These are phyloP conservation scores for Diaporthe amygdali DNA, from an alignment of 2,329 filamentous ascomycete species.

Conservation along the genomic window DNA sequence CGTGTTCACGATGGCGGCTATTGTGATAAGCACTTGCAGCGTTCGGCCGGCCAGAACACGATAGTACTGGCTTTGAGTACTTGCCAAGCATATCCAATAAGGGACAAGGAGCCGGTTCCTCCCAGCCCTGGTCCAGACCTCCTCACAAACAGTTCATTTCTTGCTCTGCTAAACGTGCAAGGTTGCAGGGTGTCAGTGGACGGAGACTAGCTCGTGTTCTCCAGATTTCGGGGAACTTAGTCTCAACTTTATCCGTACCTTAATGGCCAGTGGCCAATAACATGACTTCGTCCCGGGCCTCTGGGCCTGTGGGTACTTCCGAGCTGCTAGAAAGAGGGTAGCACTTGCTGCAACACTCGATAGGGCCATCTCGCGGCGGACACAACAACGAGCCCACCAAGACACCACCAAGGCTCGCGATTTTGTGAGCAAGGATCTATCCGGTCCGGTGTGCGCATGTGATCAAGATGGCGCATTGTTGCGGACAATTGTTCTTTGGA, in stretches of 20 bases:
- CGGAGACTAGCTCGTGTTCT: slow-evolving; percentile 1
- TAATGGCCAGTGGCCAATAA: background rate
- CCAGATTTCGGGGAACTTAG: slow-evolving; percentile 1
- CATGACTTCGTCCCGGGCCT: background rate
- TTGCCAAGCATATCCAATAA: slow-evolving; percentile 1
- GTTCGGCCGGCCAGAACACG: slow-evolving; percentile 4
- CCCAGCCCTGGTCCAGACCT: slow-evolving; percentile 3
- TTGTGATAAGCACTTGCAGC: slow-evolving; percentile 9
- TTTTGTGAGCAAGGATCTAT: background rate
- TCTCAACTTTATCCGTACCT: background rate
- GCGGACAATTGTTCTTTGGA: background rate
- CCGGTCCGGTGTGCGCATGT: background rate
- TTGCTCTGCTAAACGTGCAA: background rate
- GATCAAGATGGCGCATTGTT: background rate
- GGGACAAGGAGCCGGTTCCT: background rate
- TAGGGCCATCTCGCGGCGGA: background rate
- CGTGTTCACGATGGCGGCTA: background rate
- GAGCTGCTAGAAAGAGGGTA: background rate
- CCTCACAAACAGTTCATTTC: background rate
- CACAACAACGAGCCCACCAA: background rate
- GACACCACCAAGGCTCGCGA: background rate
- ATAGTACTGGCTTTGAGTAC: background rate
- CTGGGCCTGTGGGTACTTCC: background rate
- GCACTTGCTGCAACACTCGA: background rate
- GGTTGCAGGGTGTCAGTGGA: background rate